phyloP scores from a whole-genome alignment of 176 grass and related monocot species.

The Pharus latifolius region DNA sequence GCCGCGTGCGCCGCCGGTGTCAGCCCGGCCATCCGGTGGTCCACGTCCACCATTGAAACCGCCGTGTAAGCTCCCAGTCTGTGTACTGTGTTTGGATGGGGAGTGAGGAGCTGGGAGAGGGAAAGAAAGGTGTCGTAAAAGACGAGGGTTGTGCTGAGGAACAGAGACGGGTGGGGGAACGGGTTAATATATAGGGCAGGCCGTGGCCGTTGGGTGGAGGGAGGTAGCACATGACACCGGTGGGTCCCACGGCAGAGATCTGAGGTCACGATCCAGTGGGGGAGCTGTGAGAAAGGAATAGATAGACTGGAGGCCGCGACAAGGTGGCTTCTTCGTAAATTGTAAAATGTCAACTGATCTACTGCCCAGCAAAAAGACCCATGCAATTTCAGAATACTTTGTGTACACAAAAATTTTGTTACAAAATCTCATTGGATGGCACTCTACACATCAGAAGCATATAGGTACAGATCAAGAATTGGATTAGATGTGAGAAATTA shows the following conservation, averaged over 20 bases:
- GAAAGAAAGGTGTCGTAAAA: not conserved
- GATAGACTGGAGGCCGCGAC: too few relatives aligned
- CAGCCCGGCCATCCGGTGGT: slow-evolving; percentile 45
- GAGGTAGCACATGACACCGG: not conserved
- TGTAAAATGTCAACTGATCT: too few relatives aligned
- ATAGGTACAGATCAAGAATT: too few relatives aligned
- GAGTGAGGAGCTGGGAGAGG: not conserved
- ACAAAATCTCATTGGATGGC: too few relatives aligned
- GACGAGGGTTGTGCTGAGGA: not conserved
- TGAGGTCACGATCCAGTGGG: not conserved
- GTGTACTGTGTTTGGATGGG: not conserved
- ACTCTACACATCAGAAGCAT: too few relatives aligned
- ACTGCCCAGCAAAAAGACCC: too few relatives aligned
- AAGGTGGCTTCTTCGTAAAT: not conserved
- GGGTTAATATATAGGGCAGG: slow-evolving; percentile 26
- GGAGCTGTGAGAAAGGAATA: not conserved
- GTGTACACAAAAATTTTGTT: too few relatives aligned
- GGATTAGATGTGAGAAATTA: too few relatives aligned
- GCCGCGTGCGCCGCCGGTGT: slow-evolving; percentile 48
- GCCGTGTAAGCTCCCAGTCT: not conserved
- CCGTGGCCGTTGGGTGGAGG: not conserved
- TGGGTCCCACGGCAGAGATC: slow-evolving; percentile 12
- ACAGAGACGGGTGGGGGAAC: not conserved
- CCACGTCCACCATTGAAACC: slow-evolving; percentile 69
- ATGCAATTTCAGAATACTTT: too few relatives aligned